These are phyloP conservation scores for Alternaria tenuissima DNA, from an alignment of 2,329 filamentous ascomycete genomes.

Conservation along the genomic window DNA sequence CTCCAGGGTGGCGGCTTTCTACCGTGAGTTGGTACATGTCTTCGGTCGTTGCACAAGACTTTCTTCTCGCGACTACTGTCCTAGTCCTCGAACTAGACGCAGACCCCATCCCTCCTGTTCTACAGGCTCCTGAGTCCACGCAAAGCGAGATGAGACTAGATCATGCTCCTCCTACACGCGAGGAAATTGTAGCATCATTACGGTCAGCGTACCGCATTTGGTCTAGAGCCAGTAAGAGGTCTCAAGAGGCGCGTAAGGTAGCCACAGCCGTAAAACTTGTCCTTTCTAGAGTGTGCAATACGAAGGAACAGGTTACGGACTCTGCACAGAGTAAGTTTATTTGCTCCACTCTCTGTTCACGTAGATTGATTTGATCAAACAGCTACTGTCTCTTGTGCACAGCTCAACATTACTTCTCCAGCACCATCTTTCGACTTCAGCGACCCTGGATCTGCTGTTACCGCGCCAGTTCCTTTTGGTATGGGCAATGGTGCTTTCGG, in stretches of 20 bases:
- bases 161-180: conserved; percentile 30
- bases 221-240: conserved; percentile 33
- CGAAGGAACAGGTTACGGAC: neutral
- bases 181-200: conserved; percentile 36
- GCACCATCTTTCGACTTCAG: conserved; percentile 29
- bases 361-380: neutral
- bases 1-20: conserved; percentile 43
- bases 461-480: conserved; percentile 6
- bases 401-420: conserved; percentile 14
- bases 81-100: conserved; percentile 55
- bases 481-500: conserved; percentile 15
- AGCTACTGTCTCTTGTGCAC: conserved; percentile 9
- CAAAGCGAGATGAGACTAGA: conserved; percentile 28
- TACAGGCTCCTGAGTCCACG: neutral
- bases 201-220: conserved; percentile 35
- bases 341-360: neutral
- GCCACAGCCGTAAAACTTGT: conserved; percentile 40
- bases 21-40: conserved; percentile 56
- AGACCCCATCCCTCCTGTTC: conserved; percentile 30
- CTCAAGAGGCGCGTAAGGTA: conserved; percentile 44
- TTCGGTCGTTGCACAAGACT: conserved; percentile 56
- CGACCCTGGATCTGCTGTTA: conserved; percentile 1
- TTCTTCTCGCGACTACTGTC: conserved; percentile 59
- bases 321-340: conserved; percentile 17
- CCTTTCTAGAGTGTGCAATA: conserved; percentile 31